phyloP scores from a whole-genome alignment of 2,329 filamentous ascomycete species.

The Lasiodiplodia citricola region DNA sequence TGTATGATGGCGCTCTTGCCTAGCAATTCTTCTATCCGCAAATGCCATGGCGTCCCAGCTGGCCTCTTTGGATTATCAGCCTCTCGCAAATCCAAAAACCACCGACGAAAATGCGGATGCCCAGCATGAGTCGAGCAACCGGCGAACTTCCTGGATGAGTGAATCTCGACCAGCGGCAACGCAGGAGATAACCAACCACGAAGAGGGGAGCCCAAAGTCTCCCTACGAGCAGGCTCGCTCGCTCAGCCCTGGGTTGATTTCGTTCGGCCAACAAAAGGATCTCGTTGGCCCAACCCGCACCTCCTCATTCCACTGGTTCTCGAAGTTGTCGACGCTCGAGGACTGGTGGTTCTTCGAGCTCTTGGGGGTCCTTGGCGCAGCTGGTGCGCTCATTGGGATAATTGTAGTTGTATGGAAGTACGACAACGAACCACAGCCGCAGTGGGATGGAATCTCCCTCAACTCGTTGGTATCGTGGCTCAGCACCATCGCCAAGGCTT shows the following conservation, averaged over 20 bases:
- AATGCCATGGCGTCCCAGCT: not conserved
- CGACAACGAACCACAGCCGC: not conserved
- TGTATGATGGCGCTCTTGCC: too few relatives aligned
- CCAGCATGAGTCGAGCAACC: not conserved
- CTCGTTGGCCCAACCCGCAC: not conserved
- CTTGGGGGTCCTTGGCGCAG: not conserved
- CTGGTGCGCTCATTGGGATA: not conserved
- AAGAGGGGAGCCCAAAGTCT: not conserved
- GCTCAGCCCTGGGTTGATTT: not conserved
- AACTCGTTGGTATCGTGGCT: not conserved
- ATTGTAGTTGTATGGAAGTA: not conserved
- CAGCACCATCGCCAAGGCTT: not conserved
- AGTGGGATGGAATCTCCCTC: not conserved
- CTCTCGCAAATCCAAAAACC: not conserved
- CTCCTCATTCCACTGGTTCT: not conserved
- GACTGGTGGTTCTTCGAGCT: not conserved
- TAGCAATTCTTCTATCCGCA: too few relatives aligned
- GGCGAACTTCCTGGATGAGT: not conserved
- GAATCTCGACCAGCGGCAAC: not conserved
- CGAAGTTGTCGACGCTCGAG: not conserved
- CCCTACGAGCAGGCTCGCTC: not conserved
- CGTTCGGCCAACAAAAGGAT: not conserved
- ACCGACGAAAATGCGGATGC: not conserved
- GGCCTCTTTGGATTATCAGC: not conserved
- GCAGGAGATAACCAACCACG: not conserved